Evolutionary conservation across 805 yeast species (phyloP).

Genomic region (Saturnispora saitoi): DNA sequence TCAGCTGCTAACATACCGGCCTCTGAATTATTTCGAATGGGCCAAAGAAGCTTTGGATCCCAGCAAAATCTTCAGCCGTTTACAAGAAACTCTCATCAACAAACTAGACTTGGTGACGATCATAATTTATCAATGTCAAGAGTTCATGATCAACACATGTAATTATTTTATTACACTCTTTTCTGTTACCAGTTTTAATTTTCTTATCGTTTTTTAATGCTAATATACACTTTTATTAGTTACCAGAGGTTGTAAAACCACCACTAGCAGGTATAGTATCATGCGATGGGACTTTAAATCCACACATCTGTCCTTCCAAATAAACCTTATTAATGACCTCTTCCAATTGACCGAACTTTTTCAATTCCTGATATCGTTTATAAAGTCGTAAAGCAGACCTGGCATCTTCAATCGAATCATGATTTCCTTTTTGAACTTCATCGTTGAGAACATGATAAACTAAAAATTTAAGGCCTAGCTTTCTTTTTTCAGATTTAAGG

Average conservation of each 20-base stretch:
- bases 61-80: background rate
- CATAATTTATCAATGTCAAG: background rate
- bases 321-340: slow-evolving; percentile 57
- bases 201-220: background rate
- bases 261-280: background rate
- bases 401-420: slow-evolving; percentile 97
- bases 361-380: slow-evolving; percentile 58
- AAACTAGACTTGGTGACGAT: background rate
- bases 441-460: slow-evolving; percentile 70
- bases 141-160: background rate
- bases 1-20: background rate
- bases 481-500: slow-evolving; percentile 65
- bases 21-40: slow-evolving; percentile 7
- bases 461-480: slow-evolving; percentile 74
- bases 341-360: slow-evolving; percentile 51
- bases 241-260: background rate
- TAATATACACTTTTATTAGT: slow-evolving; percentile 4
- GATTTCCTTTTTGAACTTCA: slow-evolving; percentile 85
- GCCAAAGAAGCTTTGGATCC: slow-evolving; percentile 7
- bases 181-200: background rate
- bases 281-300: slow-evolving; percentile 41
- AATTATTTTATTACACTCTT: background rate
- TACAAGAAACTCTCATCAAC: background rate
- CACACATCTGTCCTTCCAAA: slow-evolving; percentile 51
- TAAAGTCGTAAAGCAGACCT: slow-evolving; percentile 73